phyloP scores from a whole-genome alignment of 179 eudicot species.

The Drosera spatulata region DNA sequence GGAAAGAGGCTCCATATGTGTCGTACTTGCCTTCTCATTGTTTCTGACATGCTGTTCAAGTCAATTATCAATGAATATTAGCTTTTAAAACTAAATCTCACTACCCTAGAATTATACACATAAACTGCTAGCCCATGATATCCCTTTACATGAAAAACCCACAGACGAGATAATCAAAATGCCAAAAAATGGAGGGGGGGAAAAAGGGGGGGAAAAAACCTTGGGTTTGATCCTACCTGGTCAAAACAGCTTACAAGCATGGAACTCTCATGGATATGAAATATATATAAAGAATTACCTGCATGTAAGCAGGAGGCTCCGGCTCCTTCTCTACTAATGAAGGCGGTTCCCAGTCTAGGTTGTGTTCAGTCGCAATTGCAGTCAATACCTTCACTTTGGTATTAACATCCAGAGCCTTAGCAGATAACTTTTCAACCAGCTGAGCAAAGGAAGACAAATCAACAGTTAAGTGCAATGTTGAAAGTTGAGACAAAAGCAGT shows the following conservation, averaged over 20 bases:
- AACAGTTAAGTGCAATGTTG: not conserved
- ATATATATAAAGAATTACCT: too few relatives aligned
- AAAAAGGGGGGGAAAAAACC: too few relatives aligned
- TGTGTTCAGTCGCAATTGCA: conserved; percentile 91
- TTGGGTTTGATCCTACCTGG: too few relatives aligned
- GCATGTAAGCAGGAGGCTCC: too few relatives aligned
- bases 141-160: too few relatives aligned
- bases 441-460: conserved; percentile 4
- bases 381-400: conserved; percentile 76
- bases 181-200: too few relatives aligned
- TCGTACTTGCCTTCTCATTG: conserved; percentile 24
- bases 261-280: too few relatives aligned
- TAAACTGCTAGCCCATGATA: too few relatives aligned
- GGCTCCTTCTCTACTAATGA: too few relatives aligned
- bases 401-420: conserved; percentile 85
- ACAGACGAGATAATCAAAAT: too few relatives aligned
- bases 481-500: not conserved
- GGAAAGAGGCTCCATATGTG: conserved; percentile 33
- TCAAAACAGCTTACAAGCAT: too few relatives aligned
- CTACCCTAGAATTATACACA: too few relatives aligned
- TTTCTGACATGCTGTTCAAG: conserved; percentile 47
- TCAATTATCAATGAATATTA: conserved; percentile 2
- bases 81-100: not conserved
- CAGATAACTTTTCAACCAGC: conserved; percentile 72
- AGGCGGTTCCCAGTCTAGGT: conserved; percentile 87